Evolutionary conservation across 257 asterid species (phyloP).

Genomic region (Catharanthus roseus): DNA sequence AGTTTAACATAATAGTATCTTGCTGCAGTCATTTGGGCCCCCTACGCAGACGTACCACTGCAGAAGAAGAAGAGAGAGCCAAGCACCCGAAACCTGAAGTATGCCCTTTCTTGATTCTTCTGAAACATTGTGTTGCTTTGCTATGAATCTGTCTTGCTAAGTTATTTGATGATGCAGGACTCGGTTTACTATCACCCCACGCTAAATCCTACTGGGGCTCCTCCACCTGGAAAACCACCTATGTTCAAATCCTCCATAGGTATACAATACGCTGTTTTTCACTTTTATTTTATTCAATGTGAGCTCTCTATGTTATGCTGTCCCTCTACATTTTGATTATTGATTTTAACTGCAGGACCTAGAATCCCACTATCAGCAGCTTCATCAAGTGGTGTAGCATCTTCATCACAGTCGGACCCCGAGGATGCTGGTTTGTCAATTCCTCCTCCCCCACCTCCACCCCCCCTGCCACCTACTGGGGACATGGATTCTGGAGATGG

Average conservation of each 20-base stretch:
- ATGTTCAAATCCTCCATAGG: slow-evolving; percentile 96
- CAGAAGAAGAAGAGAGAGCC: slow-evolving; percentile 88
- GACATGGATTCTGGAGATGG: slow-evolving; percentile 58
- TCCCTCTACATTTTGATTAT: not conserved
- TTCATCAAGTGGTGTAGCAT: slow-evolving; percentile 66
- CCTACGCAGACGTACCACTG: slow-evolving; percentile 64
- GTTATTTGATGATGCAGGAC: slow-evolving; percentile 54
- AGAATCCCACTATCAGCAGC: slow-evolving; percentile 73
- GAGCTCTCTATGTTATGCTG: not conserved
- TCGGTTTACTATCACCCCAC: slow-evolving; percentile 98
- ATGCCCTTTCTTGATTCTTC: slow-evolving; percentile 22
- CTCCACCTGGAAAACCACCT: slow-evolving; percentile 99
- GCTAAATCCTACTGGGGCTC: slow-evolving; percentile 97
- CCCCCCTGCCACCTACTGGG: slow-evolving; percentile 50
- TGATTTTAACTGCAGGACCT: slow-evolving; percentile 51
- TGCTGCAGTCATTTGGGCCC: slow-evolving; percentile 90
- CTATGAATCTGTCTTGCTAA: slow-evolving; percentile 24
- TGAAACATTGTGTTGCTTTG: slow-evolving; percentile 11
- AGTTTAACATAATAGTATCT: slow-evolving; percentile 12
- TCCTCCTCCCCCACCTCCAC: slow-evolving; percentile 79
- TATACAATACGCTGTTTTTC: slow-evolving; percentile 17
- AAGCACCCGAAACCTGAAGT: slow-evolving; percentile 87
- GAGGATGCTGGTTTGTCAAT: slow-evolving; percentile 51
- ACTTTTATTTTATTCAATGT: not conserved
- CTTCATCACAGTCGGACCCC: slow-evolving; percentile 53